Evolutionary conservation across 768 basidiomycete species (phyloP), one percentile per base, ranked within the genome.

Genomic region (Hericium coralloides): DNA sequence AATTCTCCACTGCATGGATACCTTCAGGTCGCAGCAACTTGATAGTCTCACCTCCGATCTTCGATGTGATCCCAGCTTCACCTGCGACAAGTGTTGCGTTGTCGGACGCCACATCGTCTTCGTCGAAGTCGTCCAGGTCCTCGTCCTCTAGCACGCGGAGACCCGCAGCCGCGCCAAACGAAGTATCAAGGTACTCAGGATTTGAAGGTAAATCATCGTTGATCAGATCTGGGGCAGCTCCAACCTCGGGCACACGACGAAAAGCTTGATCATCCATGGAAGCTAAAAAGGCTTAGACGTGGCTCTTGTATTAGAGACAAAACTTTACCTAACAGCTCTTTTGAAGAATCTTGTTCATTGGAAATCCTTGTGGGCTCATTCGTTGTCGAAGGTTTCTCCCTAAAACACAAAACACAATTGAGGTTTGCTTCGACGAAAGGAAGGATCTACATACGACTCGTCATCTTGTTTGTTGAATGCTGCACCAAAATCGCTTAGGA

Each of bases 121-220:
- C 62, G 26, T 56, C 66, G 45, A 81, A 79, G 52, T 86, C 85
- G 51, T 89, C 84, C 37, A 85, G 66, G 58, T 87, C 87, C 49
- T 90, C 87, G 55, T 89, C 88, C 31, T 76, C 75, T 52, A 88
- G 75, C 66, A 84, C 87, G 52, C 82, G 79, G 17, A 92, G 72
- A 14, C 91, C 91, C 4, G 84, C 87, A 17, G 89, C 84, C 22
- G 88, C 73, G 41, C 87, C 85, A 60, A 91, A 90, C 3, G 89
- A 87, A 53, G 80, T 82, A 61, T 93, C 91, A 49, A 98, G 75
- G 65, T 95, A 98, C 65, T 94, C 90, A 49, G 77, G 72, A 68
- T 98, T 95, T 20, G 79, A 87, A 0, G 95, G 95, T 9, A 98
- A 74, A 67, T 98, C 94, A 64, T 98, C 95, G 36, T 77, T 74